Evolutionary conservation across 169 alveolate genomes (phyloP).

Genomic region (Cyclospora cayetanensis): DNA sequence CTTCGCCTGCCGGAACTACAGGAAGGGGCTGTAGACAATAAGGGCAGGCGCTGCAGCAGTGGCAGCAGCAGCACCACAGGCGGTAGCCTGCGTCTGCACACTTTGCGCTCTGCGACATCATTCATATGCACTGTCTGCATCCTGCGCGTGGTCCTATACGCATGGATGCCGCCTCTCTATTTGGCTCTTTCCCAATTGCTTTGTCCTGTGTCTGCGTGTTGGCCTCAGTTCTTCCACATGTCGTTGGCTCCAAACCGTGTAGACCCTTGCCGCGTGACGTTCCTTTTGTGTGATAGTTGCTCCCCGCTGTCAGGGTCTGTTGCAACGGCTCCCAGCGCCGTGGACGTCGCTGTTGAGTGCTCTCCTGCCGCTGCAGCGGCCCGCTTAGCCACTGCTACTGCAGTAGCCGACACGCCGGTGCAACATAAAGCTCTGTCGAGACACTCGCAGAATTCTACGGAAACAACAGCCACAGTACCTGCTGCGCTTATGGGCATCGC

Average conservation of each 20-base stretch:
- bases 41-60: neutral
- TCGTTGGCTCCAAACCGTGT: slow-evolving; percentile 10
- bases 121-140: too few species aligned
- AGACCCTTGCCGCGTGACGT: slow-evolving; percentile 1
- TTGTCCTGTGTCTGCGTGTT: neutral
- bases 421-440: neutral
- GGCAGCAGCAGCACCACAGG: neutral
- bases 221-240: neutral
- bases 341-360: neutral
- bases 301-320: neutral
- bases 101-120: too few species aligned
- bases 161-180: neutral
- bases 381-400: neutral
- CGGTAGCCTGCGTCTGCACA: neutral
- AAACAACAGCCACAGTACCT: neutral
- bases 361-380: neutral
- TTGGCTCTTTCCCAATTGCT: neutral
- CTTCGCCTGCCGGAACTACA: neutral
- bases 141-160: neutral
- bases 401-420: neutral
- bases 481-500: slow-evolving; percentile 68
- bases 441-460: neutral
- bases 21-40: neutral
- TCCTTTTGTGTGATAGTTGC: slow-evolving; percentile 27
- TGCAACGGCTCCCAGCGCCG: neutral